These are phyloP conservation scores for Tricholoma furcatifolium DNA, from an alignment of 768 basidiomycete species.

Conservation along the genomic window DNA sequence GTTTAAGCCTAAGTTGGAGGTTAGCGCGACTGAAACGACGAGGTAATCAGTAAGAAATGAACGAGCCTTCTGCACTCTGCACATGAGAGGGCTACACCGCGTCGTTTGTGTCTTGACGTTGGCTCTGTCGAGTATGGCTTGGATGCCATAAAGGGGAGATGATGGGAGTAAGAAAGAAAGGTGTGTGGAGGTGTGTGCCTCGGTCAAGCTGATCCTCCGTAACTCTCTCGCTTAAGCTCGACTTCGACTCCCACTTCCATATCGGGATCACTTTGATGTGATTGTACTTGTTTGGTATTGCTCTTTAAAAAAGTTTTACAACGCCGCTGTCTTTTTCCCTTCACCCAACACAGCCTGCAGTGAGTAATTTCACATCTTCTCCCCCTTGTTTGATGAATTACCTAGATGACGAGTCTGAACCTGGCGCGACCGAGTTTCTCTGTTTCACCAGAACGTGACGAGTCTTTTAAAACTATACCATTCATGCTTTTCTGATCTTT, in stretches of 20 bases:
- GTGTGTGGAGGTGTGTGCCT: slow-evolving; percentile 7
- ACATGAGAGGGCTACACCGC: slow-evolving; percentile 58
- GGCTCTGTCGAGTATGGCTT: slow-evolving; percentile 22
- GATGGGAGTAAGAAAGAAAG: slow-evolving; percentile 25
- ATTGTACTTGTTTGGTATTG: slow-evolving; percentile 26
- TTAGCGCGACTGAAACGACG: slow-evolving; percentile 8
- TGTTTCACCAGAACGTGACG: slow-evolving; percentile 56
- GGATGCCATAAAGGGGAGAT: slow-evolving; percentile 23
- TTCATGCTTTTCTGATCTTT: slow-evolving; percentile 89
- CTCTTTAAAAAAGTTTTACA: slow-evolving; percentile 16
- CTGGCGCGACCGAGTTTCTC: slow-evolving; percentile 58
- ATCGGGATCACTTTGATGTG: slow-evolving; percentile 10
- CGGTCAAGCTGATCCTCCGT: slow-evolving; percentile 28
- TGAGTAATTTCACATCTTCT: slow-evolving; percentile 17
- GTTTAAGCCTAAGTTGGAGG: slow-evolving; percentile 50
- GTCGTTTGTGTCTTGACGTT: slow-evolving; percentile 45
- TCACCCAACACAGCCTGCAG: slow-evolving; percentile 15
- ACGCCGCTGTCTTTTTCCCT: slow-evolving; percentile 13
- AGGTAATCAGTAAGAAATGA: slow-evolving; percentile 14
- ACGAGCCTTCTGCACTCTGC: slow-evolving; percentile 67
- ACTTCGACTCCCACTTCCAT: slow-evolving; percentile 1
- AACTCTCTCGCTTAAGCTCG: slow-evolving; percentile 11
- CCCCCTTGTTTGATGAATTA: slow-evolving; percentile 34
- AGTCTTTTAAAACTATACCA: slow-evolving; percentile 67
- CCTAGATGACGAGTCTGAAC: slow-evolving; percentile 83